A percentile compares a stretch with the other conserved stretches of the same genome.
phyloP scores from a whole-genome alignment of 208 protist species.

The Wallacemonas sp. region DNA sequence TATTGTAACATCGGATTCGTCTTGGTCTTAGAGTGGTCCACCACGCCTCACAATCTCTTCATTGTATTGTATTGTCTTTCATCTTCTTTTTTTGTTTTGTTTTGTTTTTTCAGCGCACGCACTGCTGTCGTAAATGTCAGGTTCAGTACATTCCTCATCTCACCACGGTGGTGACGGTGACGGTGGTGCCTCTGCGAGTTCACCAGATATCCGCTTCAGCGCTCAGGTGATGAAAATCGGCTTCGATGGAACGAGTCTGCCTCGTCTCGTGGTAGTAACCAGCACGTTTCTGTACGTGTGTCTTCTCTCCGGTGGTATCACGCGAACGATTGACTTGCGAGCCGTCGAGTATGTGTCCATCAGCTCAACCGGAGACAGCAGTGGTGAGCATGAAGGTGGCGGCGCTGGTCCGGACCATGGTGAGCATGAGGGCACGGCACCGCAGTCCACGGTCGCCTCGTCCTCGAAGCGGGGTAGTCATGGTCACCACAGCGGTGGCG shows the following conservation, averaged over 20 bases:
- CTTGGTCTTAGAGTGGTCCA: too few species aligned
- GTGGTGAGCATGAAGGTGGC: slow-evolving; percentile 8
- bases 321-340: slow-evolving; percentile 33
- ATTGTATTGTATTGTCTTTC: not conserved
- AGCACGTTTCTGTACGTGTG: slow-evolving; percentile 38
- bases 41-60: too few species aligned
- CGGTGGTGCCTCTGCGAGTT: not conserved
- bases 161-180: not conserved
- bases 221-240: slow-evolving; percentile 47
- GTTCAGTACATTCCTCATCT: slow-evolving; percentile 8
- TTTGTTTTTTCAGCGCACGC: too few species aligned
- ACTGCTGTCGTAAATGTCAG: too few species aligned
- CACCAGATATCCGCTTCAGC: slow-evolving; percentile 18
- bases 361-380: slow-evolving; percentile 17
- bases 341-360: slow-evolving; percentile 33
- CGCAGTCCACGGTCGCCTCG: not conserved
- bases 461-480: not conserved
- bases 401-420: not conserved
- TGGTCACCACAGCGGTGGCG: not conserved
- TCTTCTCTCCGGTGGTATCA: slow-evolving; percentile 44
- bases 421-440: not conserved
- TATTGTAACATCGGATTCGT: too few species aligned
- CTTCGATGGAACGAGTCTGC: slow-evolving; percentile 40
- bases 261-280: slow-evolving; percentile 37
- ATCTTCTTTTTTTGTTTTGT: not conserved